Conservation (phyloP, 768 basidiomycete species). For the Saitozyma sp. region DNA sequence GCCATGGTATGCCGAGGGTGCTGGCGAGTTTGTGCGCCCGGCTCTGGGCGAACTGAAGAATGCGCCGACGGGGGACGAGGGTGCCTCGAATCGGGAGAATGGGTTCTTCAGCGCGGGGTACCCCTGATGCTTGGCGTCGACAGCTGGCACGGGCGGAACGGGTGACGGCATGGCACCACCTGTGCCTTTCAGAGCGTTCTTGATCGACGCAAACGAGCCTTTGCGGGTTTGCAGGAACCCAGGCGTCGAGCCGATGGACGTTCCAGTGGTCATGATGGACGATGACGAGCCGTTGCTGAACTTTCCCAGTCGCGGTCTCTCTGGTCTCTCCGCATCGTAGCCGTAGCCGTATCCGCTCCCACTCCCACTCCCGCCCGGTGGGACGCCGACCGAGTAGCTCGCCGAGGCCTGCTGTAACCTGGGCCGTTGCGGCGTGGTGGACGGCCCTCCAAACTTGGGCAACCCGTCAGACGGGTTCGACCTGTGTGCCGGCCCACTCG, state of each 20-base stretch:
- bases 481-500: constrained; percentile 6
- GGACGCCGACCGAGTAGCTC: constrained; percentile 25
- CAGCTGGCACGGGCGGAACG: constrained; percentile 35
- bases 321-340: constrained; percentile 5
- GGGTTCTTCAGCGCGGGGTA: constrained; percentile 49
- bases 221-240: constrained; percentile 36
- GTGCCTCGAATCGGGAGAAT: constrained; percentile 37
- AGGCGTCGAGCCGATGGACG: constrained; percentile 24
- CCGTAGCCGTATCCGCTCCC: no score
- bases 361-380: no score
- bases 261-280: constrained; percentile 30
- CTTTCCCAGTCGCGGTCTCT: constrained; percentile 28
- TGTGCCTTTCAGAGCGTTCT: constrained; percentile 43
- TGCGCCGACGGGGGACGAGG: constrained; percentile 26
- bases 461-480: constrained; percentile 21
- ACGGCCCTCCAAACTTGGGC: constrained; percentile 11
- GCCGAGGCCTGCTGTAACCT: constrained; percentile 26
- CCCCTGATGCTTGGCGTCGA: constrained; percentile 27
- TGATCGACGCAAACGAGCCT: constrained; percentile 38
- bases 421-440: constrained; percentile 29
- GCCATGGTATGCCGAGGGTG: constrained; percentile 15
- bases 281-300: constrained; percentile 43
- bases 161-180: constrained; percentile 1
- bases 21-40: constrained; percentile 22
- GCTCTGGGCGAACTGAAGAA: constrained; percentile 19